Evolutionary conservation across 2,329 filamentous ascomycete genomes (phyloP).

Genomic region (Xylaria sp.): DNA sequence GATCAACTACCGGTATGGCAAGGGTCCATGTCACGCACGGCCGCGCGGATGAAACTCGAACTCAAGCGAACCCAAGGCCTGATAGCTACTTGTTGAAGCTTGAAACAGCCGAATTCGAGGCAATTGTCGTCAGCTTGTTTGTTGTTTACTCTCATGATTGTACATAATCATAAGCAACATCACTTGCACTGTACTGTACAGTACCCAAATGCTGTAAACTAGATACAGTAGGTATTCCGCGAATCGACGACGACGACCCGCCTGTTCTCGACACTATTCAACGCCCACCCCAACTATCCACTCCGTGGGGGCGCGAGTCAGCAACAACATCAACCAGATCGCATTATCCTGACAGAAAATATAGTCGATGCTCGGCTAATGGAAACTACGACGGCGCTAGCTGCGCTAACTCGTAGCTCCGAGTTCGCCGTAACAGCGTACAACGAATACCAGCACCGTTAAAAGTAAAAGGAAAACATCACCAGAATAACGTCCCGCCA

Average conservation of each 20-base stretch:
- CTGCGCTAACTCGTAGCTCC: constrained; percentile 17
- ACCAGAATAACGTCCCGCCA: constrained; percentile 10
- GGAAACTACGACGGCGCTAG: constrained; percentile 22
- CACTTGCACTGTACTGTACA: constrained; percentile 12
- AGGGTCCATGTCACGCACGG: constrained; percentile 36
- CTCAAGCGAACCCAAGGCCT: constrained; percentile 35
- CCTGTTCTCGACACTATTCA: constrained; percentile 12
- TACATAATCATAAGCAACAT: too few relatives aligned
- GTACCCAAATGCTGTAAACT: not conserved
- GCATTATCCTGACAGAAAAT: constrained; percentile 21
- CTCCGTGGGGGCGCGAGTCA: constrained; percentile 30
- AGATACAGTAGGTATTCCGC: not conserved
- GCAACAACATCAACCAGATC: constrained; percentile 22
- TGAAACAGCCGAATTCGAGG: constrained; percentile 36
- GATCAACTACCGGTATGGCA: constrained; percentile 24
- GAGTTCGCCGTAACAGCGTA: constrained; percentile 6
- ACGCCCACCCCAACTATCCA: constrained; percentile 8
- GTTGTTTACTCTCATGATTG: constrained; percentile 1
- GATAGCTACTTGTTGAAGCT: constrained; percentile 28
- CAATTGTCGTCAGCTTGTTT: not conserved
- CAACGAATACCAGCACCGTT: not conserved
- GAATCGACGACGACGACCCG: constrained; percentile 15
- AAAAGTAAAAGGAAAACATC: not conserved
- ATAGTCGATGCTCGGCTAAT: constrained; percentile 13
- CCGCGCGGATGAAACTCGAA: constrained; percentile 40